Conservation (phyloP, 2,329 filamentous ascomycete species). For the Ambrosiella xylebori region DNA sequence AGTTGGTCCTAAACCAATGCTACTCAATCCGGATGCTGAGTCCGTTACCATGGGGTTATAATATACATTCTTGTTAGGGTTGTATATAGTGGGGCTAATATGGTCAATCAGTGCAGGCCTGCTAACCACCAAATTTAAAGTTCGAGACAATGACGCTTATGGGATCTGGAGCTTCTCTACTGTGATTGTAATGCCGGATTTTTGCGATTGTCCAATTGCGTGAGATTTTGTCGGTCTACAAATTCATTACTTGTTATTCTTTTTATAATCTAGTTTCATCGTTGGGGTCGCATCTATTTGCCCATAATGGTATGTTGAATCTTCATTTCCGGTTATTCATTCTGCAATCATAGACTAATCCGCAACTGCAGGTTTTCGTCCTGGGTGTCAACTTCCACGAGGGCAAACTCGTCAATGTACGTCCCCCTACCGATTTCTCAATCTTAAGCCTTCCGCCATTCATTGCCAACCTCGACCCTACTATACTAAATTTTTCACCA, state of each 20-base stretch:
- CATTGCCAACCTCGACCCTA: neutral
- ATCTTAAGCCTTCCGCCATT: neutral
- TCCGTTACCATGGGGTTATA: no score
- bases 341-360: slow-evolving; percentile 2
- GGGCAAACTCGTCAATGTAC: slow-evolving; percentile 64
- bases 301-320: slow-evolving; percentile 9
- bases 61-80: no score
- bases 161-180: neutral
- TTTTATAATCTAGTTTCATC: neutral
- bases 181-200: no score
- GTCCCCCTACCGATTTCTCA: slow-evolving; percentile 14
- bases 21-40: no score
- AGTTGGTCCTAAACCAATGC: no score
- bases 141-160: neutral
- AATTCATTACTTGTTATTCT: neutral
- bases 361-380: slow-evolving; percentile 53
- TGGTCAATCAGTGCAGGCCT: slow-evolving; percentile 2
- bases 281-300: slow-evolving; percentile 1
- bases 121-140: neutral
- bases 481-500: slow-evolving; percentile 16
- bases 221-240: no score
- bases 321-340: neutral
- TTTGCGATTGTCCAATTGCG: no score
- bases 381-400: slow-evolving; percentile 76
- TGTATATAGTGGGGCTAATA: neutral